A percentile compares a stretch with the other conserved stretches of the same genome.
Evolutionary conservation across 2,329 filamentous ascomycete genomes (phyloP).

Genomic region (Pyrenophora teres): DNA sequence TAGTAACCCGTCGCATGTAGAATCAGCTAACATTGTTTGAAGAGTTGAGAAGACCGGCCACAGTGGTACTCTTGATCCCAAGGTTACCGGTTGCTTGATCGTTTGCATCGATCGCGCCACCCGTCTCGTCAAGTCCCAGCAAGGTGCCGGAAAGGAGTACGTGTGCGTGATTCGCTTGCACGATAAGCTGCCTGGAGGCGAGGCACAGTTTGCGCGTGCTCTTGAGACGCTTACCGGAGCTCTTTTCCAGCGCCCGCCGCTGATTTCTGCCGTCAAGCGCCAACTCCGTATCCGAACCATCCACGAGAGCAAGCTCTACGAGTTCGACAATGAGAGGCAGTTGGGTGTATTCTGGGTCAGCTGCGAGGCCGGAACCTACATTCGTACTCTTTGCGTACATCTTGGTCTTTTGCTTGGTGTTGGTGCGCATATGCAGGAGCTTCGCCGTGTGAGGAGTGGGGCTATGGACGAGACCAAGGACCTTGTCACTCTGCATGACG

Average conservation of each 20-base stretch:
- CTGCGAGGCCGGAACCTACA: slow-evolving; percentile 98
- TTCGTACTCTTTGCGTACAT: slow-evolving; percentile 96
- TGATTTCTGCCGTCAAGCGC: slow-evolving; percentile 98
- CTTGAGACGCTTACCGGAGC: slow-evolving; percentile 96
- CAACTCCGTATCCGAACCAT: slow-evolving; percentile 98
- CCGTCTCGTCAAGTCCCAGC: slow-evolving; percentile 96
- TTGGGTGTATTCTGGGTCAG: slow-evolving; percentile 99
- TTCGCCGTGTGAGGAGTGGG: slow-evolving; percentile 89
- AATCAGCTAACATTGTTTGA: slow-evolving; percentile 18
- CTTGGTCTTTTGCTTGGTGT: slow-evolving; percentile 78
- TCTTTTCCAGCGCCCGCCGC: slow-evolving; percentile 92
- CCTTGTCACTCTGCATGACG: slow-evolving; percentile 92
- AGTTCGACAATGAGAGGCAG: slow-evolving; percentile 98
- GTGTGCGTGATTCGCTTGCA: slow-evolving; percentile 94
- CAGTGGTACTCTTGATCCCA: slow-evolving; percentile 96
- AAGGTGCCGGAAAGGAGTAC: slow-evolving; percentile 99
- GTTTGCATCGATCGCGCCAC: slow-evolving; percentile 97
- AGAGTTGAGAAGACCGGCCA: slow-evolving; percentile 96
- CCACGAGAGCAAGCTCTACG: slow-evolving; percentile 90
- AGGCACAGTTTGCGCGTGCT: slow-evolving; percentile 89
- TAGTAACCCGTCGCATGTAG: background rate
- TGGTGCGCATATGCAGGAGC: slow-evolving; percentile 97
- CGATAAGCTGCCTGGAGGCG: slow-evolving; percentile 90
- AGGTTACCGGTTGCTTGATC: slow-evolving; percentile 94
- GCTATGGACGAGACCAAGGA: slow-evolving; percentile 91